Percentiles rank a stretch among this genome's conserved stretches.
Conservation (phyloP, 257 asterid genomes). For the Plantago ovata region DNA sequence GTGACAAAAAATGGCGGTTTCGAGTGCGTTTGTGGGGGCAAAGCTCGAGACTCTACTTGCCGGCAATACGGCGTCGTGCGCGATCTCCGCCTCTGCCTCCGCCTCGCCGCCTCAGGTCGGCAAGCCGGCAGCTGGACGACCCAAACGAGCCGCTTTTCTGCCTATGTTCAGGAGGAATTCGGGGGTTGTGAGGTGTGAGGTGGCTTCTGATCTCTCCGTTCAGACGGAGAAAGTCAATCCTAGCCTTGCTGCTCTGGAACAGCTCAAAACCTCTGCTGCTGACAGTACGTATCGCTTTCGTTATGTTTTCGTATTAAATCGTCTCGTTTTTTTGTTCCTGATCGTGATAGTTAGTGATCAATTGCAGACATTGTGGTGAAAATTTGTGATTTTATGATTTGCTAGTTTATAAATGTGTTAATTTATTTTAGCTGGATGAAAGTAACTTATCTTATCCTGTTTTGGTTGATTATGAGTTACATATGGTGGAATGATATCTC, state of each 20-base stretch:
- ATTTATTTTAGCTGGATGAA: background rate
- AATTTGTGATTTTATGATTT: background rate
- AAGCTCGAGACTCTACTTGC: slow-evolving; percentile 66
- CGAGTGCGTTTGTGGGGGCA: slow-evolving; percentile 64
- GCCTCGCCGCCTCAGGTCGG: no score
- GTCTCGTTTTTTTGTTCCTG: background rate
- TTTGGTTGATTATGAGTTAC: no score
- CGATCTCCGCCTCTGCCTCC: slow-evolving; percentile 17
- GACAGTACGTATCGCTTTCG: slow-evolving; percentile 45
- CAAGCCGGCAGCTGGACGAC: no score
- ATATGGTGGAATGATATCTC: no score
- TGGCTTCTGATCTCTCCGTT: slow-evolving; percentile 34
- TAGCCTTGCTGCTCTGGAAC: slow-evolving; percentile 82
- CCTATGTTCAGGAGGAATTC: slow-evolving; percentile 26
- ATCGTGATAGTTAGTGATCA: background rate
- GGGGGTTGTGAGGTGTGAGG: slow-evolving; percentile 49
- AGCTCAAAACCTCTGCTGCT: slow-evolving; percentile 77
- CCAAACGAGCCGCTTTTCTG: slow-evolving; percentile 25
- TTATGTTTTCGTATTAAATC: background rate
- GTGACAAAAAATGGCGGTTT: slow-evolving; percentile 50
- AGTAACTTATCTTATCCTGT: no score
- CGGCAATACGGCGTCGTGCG: slow-evolving; percentile 44
- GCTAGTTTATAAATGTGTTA: background rate
- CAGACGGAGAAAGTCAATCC: slow-evolving; percentile 47
- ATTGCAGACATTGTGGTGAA: background rate